A percentile compares a stretch with the other conserved stretches of the same genome.
Conservation (phyloP, 768 basidiomycete species). For the Basidioascus undulatus region DNA sequence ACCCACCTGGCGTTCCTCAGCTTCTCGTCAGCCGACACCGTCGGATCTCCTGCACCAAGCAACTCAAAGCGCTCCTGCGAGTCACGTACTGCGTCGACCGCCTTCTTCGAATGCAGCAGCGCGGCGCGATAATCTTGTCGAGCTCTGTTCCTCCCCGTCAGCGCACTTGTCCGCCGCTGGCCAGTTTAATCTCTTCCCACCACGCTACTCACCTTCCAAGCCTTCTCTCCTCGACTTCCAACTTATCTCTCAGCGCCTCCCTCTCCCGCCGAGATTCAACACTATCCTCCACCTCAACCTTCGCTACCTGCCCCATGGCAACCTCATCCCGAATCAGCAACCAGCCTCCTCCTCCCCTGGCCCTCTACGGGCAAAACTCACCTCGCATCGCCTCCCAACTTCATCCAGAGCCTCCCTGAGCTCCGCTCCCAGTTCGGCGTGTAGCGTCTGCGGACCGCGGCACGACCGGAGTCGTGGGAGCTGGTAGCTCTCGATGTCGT, state of each 20-base stretch:
- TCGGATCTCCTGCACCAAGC: slow-evolving; percentile 16
- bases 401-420: slow-evolving; percentile 48
- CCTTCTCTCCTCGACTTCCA: slow-evolving; percentile 27
- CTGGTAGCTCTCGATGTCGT: slow-evolving; percentile 42
- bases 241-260: slow-evolving; percentile 26
- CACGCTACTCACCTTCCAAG: too few species aligned
- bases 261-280: too few species aligned
- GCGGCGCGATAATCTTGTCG: slow-evolving; percentile 43
- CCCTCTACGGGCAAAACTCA: slow-evolving; percentile 13
- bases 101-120: slow-evolving; percentile 43
- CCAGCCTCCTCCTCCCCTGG: background rate
- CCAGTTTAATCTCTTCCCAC: too few species aligned
- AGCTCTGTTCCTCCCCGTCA: too few species aligned
- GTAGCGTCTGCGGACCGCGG: slow-evolving; percentile 38
- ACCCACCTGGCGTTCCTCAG: slow-evolving; percentile 42
- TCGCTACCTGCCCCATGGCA: too few species aligned
- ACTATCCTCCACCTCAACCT: too few species aligned
- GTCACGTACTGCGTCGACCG: slow-evolving; percentile 37
- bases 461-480: slow-evolving; percentile 49
- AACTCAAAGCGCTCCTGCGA: slow-evolving; percentile 48
- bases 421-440: slow-evolving; percentile 50
- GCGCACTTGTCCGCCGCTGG: too few species aligned
- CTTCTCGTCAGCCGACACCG: slow-evolving; percentile 27
- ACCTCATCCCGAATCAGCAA: background rate
- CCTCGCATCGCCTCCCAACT: slow-evolving; percentile 43